Percentiles rank a stretch among this genome's conserved stretches.
phyloP scores from a whole-genome alignment of 78 protist genomes.

The Mantamonas sphyraenae region DNA sequence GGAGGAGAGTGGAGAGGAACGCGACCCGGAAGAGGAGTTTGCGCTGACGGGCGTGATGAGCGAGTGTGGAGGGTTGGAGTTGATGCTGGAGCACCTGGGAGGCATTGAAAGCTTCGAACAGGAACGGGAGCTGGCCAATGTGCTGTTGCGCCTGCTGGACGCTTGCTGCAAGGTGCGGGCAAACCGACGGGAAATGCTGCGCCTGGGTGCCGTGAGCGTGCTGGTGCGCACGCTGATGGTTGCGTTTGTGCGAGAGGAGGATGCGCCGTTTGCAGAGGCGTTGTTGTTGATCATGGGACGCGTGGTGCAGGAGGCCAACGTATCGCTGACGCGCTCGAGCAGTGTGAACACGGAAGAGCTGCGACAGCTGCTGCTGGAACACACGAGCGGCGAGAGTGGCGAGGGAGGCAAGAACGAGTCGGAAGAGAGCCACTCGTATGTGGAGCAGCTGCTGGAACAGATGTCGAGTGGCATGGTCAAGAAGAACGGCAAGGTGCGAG shows the following conservation, averaged over 20 bases:
- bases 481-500: constrained; percentile 6
- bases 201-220: background rate
- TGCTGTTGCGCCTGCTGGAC: constrained; percentile 31
- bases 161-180: constrained; percentile 28
- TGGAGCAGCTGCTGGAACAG: constrained; percentile 38
- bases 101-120: background rate
- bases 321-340: background rate
- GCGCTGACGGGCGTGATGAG: constrained; percentile 41
- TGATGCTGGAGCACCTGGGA: constrained; percentile 17
- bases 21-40: constrained; percentile 61
- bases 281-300: constrained; percentile 12
- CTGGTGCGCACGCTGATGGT: constrained; percentile 20
- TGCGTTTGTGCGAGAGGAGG: constrained; percentile 14
- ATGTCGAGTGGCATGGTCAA: constrained; percentile 22
- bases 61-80: constrained; percentile 43
- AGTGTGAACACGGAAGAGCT: background rate
- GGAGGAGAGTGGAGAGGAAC: constrained; percentile 28
- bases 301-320: constrained; percentile 27
- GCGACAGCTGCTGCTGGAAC: background rate
- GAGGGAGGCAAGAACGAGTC: constrained; percentile 15
- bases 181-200: constrained; percentile 13
- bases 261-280: background rate
- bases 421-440: background rate
- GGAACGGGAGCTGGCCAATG: constrained; percentile 21
- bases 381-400: background rate